phyloP scores from a whole-genome alignment of 495 filamentous ascomycete species.

The Xylaria acuta region DNA sequence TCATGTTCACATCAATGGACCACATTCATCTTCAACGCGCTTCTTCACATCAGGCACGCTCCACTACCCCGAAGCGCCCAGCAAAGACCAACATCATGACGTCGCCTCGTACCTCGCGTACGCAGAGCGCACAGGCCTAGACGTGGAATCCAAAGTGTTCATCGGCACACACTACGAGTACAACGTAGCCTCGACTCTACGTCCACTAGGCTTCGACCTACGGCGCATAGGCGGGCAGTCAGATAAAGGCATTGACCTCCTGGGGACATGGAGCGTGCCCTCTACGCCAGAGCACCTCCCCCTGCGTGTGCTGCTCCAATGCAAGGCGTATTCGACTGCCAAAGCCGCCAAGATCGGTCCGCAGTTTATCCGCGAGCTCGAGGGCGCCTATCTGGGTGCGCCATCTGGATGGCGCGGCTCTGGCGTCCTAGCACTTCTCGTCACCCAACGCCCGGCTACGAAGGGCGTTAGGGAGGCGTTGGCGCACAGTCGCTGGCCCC shows the following conservation, averaged over 20 bases:
- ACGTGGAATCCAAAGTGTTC: constrained; percentile 59
- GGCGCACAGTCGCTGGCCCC: constrained; percentile 67
- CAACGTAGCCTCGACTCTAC: constrained; percentile 68
- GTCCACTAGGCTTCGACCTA: constrained; percentile 68
- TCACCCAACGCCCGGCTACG: constrained; percentile 55
- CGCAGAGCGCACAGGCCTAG: constrained; percentile 62
- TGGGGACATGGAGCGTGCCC: constrained; percentile 78
- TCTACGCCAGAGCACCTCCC: constrained; percentile 44
- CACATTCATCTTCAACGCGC: constrained; percentile 21
- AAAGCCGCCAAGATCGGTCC: constrained; percentile 63
- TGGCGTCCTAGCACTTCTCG: constrained; percentile 69
- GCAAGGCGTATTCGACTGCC: constrained; percentile 63
- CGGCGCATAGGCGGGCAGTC: constrained; percentile 73
- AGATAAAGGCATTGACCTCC: constrained; percentile 84
- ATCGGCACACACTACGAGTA: constrained; percentile 76
- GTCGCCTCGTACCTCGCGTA: constrained; percentile 75
- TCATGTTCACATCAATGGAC: background rate
- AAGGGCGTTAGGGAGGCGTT: constrained; percentile 69
- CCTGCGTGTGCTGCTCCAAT: constrained; percentile 76
- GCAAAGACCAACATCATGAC: constrained; percentile 64
- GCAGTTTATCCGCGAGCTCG: constrained; percentile 78
- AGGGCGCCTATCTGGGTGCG: constrained; percentile 76
- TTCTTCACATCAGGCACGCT: constrained; percentile 36
- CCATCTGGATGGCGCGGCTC: constrained; percentile 69
- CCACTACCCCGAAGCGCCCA: constrained; percentile 52